Base-by-base conservation (phyloP, 164 flowering plant species). In the Vitis cinerea region DNA sequence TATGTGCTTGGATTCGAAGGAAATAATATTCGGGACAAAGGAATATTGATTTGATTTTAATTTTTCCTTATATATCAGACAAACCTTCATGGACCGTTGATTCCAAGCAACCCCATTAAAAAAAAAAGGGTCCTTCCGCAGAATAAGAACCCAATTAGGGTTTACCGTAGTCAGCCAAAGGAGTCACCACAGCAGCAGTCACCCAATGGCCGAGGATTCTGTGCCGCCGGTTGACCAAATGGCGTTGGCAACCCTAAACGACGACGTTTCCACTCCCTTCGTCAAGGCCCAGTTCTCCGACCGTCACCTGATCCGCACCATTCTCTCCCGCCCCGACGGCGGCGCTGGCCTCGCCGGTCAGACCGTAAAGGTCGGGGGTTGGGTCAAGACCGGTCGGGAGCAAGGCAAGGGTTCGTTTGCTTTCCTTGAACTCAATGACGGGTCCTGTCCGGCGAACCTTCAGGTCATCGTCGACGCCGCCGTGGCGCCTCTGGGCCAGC, bases 311-410 rank as follows among this genome's bases (percentile, higher is more conserved):
- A 87, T 94, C 80, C 59, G 73, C 2, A 74, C 82, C 47, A 92
- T 94, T 64, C 27, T 94, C 44, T 15, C 63, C 53, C 83, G 93
- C 0, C 71, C 85, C 14, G 98, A 94, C 73, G 92, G 93, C 60
- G 98, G 97, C 8, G 82, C 81, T 1, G 88, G 83, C 3, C 78
- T 92, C 10, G 86, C 88, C 11, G 97, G 95, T 1, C 78, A 81
- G 72, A 75, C 65, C 4, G 87, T 87, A 10, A 53, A 81, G 10
- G 79, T 88, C 23, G 97, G 94, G 1, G 99, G 99, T 0, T 92
- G 98, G 98, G 97, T 94, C 19, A 92, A 89, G 74, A 94, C 97
- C 0, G 98, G 98, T 0, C 75, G 98, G 13, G 93, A 89, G 79
- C 95, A 90, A 57, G 97, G 91, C 8, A 90, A 84, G 62, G 99